These are phyloP conservation scores for Lathyrus oleraceus DNA, from an alignment of 306 rosid genomes.

Conservation along the genomic window DNA sequence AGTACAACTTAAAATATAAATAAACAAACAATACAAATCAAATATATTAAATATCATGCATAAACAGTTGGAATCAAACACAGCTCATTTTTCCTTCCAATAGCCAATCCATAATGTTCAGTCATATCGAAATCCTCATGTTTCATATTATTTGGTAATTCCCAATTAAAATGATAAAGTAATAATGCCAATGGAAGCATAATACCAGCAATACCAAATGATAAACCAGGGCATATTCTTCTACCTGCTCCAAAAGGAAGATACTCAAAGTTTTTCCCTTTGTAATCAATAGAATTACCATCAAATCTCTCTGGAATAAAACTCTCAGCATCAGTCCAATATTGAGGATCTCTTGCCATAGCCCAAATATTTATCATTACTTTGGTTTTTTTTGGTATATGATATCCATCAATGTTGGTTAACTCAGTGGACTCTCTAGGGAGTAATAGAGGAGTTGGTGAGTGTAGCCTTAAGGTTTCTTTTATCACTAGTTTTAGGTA, in stretches of 20 bases:
- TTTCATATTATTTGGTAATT: background rate
- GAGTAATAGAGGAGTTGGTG: slow-evolving; percentile 1
- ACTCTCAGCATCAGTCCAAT: slow-evolving; percentile 12
- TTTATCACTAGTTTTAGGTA: background rate
- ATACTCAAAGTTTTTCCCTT: background rate
- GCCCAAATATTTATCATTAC: background rate
- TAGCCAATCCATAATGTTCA: background rate
- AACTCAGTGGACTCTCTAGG: slow-evolving; percentile 6
- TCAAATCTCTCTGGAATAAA: slow-evolving; percentile 17
- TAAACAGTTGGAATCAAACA: background rate
- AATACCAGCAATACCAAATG: background rate
- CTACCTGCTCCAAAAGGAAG: slow-evolving; percentile 14
- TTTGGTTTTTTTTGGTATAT: background rate
- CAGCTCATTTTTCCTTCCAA: background rate
- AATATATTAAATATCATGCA: background rate
- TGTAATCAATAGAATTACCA: background rate
- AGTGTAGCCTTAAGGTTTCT: background rate
- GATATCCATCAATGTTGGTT: background rate
- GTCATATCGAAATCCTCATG: slow-evolving; percentile 4
- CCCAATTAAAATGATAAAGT: slow-evolving; percentile 1
- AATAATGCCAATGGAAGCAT: background rate
- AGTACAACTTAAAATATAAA: background rate
- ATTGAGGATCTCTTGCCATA: slow-evolving; percentile 35
- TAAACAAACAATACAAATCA: background rate
- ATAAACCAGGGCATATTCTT: slow-evolving; percentile 3